Percentiles rank a stretch among this genome's conserved stretches.
phyloP scores from a whole-genome alignment of 768 basidiomycete species.

The Paxillus rubicundulus region DNA sequence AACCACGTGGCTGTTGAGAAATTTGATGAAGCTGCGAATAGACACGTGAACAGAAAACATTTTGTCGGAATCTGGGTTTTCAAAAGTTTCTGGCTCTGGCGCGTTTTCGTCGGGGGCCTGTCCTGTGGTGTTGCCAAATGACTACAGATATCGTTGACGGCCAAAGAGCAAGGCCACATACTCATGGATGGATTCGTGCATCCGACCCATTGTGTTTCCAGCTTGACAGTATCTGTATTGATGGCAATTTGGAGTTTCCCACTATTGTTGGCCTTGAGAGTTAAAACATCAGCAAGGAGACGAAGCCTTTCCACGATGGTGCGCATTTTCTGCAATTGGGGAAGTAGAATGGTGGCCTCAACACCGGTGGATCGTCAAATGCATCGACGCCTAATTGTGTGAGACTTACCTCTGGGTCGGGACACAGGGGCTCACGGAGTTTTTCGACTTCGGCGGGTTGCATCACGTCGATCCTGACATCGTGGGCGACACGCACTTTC shows the following conservation, averaged over 20 bases:
- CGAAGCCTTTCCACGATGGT: constrained; percentile 74
- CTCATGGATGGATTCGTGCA: constrained; percentile 63
- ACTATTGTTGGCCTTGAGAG: constrained; percentile 62
- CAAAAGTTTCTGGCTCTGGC: constrained; percentile 30
- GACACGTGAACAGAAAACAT: constrained; percentile 68
- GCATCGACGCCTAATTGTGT: not conserved
- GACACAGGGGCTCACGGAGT: constrained; percentile 79
- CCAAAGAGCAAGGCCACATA: constrained; percentile 15
- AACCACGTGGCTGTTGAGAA: constrained; percentile 75
- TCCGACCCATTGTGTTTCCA: constrained; percentile 79
- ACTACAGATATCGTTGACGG: not conserved
- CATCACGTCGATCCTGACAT: constrained; percentile 81
- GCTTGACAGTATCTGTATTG: constrained; percentile 68
- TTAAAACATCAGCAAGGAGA: constrained; percentile 66
- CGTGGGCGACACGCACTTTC: constrained; percentile 67
- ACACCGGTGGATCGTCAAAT: constrained; percentile 5
- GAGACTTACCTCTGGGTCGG: constrained; percentile 73
- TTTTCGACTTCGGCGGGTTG: constrained; percentile 68
- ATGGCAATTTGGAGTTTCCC: constrained; percentile 55
- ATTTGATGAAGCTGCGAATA: constrained; percentile 74
- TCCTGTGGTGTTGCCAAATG: constrained; percentile 14
- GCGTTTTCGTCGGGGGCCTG: constrained; percentile 33
- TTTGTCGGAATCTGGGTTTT: constrained; percentile 51
- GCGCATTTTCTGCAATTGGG: constrained; percentile 71
- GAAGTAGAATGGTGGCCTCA: constrained; percentile 76